Percentiles rank a stretch among this genome's conserved stretches.
phyloP scores from a whole-genome alignment of 108 stramenopile species.

The Asterionellopsis glacialis region DNA sequence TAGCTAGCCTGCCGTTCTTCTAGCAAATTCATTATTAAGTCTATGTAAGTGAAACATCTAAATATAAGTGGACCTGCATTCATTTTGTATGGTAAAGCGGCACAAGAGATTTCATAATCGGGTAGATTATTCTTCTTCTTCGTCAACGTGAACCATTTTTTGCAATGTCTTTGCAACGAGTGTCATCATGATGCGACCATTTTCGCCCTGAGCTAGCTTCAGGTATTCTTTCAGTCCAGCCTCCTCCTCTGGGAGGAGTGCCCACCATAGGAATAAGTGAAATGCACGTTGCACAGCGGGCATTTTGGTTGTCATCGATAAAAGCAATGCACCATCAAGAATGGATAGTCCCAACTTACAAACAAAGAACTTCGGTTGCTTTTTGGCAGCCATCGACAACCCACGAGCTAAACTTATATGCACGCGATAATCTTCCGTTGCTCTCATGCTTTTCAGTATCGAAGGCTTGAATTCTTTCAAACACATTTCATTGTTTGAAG shows the following conservation, averaged over 20 bases:
- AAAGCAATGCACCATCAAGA: constrained; percentile 48
- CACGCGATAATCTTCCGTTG: constrained; percentile 35
- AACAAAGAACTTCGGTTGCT: constrained; percentile 31
- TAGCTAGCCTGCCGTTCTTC: too few relatives aligned
- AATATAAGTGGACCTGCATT: too few relatives aligned
- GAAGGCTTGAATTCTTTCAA: constrained; percentile 38
- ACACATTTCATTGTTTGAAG: constrained; percentile 4
- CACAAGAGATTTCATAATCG: too few relatives aligned
- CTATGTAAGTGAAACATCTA: too few relatives aligned
- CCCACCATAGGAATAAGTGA: constrained; percentile 44
- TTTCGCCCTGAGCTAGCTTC: constrained; percentile 40
- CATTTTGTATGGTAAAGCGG: too few relatives aligned
- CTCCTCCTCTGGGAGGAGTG: constrained; percentile 25
- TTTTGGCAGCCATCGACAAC: constrained; percentile 25
- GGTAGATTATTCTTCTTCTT: too few relatives aligned
- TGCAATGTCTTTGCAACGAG: constrained; percentile 32
- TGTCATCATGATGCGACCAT: constrained; percentile 52
- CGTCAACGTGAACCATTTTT: too few relatives aligned
- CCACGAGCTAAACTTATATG: constrained; percentile 40
- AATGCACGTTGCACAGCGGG: constrained; percentile 38
- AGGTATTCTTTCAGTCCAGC: constrained; percentile 39
- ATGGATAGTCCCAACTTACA: constrained; percentile 42
- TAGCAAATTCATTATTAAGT: too few relatives aligned
- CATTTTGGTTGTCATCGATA: constrained; percentile 31
- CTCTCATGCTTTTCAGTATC: constrained; percentile 41